phyloP scores from a whole-genome alignment of 2,329 filamentous ascomycete species.

The Neofusicoccum kwambonambiense region DNA sequence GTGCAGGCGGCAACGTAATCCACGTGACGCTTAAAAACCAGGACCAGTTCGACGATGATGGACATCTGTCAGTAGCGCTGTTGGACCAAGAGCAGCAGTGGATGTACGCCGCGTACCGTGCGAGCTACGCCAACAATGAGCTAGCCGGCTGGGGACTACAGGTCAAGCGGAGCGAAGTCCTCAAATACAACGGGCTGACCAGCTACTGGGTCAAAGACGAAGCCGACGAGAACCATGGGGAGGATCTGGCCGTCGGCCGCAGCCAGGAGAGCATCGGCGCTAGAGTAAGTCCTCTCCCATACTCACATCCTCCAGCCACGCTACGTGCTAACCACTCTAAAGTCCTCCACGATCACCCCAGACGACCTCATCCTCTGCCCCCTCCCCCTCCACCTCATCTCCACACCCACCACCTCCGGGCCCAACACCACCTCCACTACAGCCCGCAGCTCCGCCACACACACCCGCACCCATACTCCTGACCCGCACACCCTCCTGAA shows the following conservation, averaged over 20 bases:
- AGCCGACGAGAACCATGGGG: constrained; percentile 24
- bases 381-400: background rate
- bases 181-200: constrained; percentile 53
- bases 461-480: background rate
- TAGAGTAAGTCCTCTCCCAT: constrained; percentile 18
- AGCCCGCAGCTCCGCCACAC: background rate
- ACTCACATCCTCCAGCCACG: background rate
- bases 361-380: background rate
- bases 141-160: constrained; percentile 60
- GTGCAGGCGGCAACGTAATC: background rate
- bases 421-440: background rate
- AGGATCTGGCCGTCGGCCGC: constrained; percentile 29
- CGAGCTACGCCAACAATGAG: constrained; percentile 52
- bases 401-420: constrained; percentile 2
- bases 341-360: background rate
- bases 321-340: background rate
- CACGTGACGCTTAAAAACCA: constrained; percentile 52
- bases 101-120: constrained; percentile 54
- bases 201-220: constrained; percentile 29
- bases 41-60: constrained; percentile 55
- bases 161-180: constrained; percentile 55
- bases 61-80: constrained; percentile 46
- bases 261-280: constrained; percentile 23
- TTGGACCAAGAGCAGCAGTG: constrained; percentile 49
- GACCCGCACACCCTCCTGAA: background rate